Evolutionary conservation across 768 basidiomycete species (phyloP), one percentile per base, ranked within the genome.

Genomic region (Termitomyces sp.): DNA sequence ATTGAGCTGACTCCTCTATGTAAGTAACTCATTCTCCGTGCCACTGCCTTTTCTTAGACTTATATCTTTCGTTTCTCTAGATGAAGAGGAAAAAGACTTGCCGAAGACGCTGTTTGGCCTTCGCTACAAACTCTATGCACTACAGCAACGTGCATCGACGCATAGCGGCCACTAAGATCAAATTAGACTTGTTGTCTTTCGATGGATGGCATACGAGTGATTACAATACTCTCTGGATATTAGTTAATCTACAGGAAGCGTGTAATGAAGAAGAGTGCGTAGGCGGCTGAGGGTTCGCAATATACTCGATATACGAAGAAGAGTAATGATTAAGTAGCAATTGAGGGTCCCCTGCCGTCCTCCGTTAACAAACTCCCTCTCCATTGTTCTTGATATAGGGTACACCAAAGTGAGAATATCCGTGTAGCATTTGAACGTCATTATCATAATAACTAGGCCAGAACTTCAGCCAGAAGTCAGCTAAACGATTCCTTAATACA

Each of bases 41-140:
- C 3, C 33, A 18, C 10, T 8, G 9, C 16, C 10, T 4, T n/a
- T n/a, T 13, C 10, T 52, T 14, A 4, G 24, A 38, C 24, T 22
- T 32, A 4, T n/a, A 20, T 13, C 30, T 10, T 48, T 14, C 13
- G 1, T 18, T 56, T 8, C 7, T 16, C 0, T 54, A 60, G 59
- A 57, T 32, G 46, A 54, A 49, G 28, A 9, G 4, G 24, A 53
- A 12, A 1, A 12, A 9, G 40, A 42, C 18, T 8, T 26, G 9
- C 42, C 49, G 35, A 47, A 46, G 22, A 32, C 54, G 6, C 36
- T 56, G 9, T 60, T 60, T 47, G 50, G 55, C 20, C 33, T 60
- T 5, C 50, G 55, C 14, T 55, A 60, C 18, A 51, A 59, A 26
- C 43, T 59, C 4, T 36, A 50, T 6, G 43, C 35, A 12, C 43